Conservation (phyloP, 2,329 filamentous ascomycete species). For the Aspergillus fischeri region DNA sequence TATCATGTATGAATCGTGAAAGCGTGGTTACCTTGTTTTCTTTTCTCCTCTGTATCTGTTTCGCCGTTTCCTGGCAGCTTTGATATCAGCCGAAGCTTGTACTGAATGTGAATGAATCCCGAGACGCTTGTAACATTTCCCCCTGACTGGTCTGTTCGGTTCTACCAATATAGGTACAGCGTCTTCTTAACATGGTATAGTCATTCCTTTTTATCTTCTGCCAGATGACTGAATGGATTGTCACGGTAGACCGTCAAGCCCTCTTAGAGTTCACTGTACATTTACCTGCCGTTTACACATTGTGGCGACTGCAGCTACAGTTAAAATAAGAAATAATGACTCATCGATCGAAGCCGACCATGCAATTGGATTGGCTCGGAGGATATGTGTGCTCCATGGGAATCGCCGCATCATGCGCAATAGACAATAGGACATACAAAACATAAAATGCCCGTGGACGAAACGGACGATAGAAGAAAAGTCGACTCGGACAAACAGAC, state of each 20-base stretch:
- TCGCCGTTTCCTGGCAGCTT: background rate
- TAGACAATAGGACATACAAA: conserved; percentile 8
- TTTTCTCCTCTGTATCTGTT: conserved; percentile 4
- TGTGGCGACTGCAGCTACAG: background rate
- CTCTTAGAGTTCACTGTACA: background rate
- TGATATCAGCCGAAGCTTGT: background rate
- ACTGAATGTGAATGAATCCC: background rate
- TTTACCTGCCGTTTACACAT: no score
- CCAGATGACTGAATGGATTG: background rate
- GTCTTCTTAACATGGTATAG: conserved; percentile 21
- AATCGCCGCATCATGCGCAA: conserved; percentile 33
- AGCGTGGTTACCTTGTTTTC: conserved; percentile 11
- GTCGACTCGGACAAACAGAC: conserved; percentile 14
- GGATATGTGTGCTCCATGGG: conserved; percentile 24
- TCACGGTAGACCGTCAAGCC: conserved; percentile 3
- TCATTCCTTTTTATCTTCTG: conserved; percentile 11
- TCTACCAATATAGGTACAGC: conserved; percentile 24
- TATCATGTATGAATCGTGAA: conserved; percentile 3
- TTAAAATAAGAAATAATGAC: background rate
- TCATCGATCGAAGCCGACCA: conserved; percentile 24
- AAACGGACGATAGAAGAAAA: conserved; percentile 16
- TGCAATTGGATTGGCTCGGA: conserved; percentile 31
- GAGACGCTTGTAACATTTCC: conserved; percentile 1
- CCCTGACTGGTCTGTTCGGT: conserved; percentile 4
- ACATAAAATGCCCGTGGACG: conserved; percentile 14